These are phyloP conservation scores for Endothia cerciana DNA, from an alignment of 2,329 filamentous ascomycete genomes.

Conservation along the genomic window DNA sequence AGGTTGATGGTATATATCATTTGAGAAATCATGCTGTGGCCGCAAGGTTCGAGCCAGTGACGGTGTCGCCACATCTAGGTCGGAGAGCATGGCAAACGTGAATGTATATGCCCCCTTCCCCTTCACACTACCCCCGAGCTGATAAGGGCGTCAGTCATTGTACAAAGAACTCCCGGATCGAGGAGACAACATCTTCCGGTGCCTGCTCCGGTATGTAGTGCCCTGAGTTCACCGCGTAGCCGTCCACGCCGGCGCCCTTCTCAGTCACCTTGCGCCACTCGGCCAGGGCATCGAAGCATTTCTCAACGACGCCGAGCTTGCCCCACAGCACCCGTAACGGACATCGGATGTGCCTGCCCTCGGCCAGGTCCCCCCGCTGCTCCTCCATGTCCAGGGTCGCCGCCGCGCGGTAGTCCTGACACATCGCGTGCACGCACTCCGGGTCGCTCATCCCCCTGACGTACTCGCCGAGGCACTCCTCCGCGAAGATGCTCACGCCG, in stretches of 20 bases:
- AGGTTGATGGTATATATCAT: no score
- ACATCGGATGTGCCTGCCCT: conserved; percentile 47
- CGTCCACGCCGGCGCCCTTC: conserved; percentile 41
- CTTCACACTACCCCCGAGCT: neutral
- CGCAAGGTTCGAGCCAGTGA: no score
- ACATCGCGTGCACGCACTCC: conserved; percentile 51
- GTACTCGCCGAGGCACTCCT: conserved; percentile 46
- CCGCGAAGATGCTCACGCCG: conserved; percentile 41
- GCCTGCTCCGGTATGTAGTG: conserved; percentile 57
- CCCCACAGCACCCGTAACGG: conserved; percentile 58
- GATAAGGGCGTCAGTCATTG: neutral
- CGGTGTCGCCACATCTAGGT: no score
- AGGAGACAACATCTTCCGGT: conserved; percentile 49
- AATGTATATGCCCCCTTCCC: no score
- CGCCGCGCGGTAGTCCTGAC: conserved; percentile 60
- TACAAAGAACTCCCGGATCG: conserved; percentile 44
- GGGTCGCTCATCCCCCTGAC: conserved; percentile 45
- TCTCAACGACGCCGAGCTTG: conserved; percentile 51
- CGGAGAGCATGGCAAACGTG: neutral
- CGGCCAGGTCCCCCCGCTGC: conserved; percentile 48
- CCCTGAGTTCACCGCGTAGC: conserved; percentile 49
- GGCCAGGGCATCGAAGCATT: conserved; percentile 49
- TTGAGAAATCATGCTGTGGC: neutral
- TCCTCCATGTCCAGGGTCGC: conserved; percentile 57
- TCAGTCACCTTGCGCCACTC: conserved; percentile 56